These are phyloP conservation scores for Arabidopsis suecica DNA, from an alignment of 345 rosid genomes.

Conservation along the genomic window DNA sequence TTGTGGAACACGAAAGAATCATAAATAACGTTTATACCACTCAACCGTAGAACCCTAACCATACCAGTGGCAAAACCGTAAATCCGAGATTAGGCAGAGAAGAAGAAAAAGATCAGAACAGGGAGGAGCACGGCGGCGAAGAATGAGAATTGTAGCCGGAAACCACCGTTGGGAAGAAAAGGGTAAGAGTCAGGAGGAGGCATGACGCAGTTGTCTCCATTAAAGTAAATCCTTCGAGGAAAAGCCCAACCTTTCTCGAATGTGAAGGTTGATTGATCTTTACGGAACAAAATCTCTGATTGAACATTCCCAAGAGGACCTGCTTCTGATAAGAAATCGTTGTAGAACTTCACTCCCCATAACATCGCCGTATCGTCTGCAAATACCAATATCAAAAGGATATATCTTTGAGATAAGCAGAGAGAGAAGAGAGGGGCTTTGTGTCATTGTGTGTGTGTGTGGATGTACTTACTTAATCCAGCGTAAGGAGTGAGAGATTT, in stretches of 20 bases:
- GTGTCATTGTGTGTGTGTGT: not conserved
- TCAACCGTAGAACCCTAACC: constrained; percentile 26
- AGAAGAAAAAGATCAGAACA: constrained; percentile 32
- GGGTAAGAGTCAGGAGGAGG: constrained; percentile 94
- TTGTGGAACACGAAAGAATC: constrained; percentile 27
- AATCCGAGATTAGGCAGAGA: constrained; percentile 20
- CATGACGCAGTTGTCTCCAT: constrained; percentile 94
- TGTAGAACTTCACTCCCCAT: constrained; percentile 88
- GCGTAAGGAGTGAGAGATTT: constrained; percentile 78
- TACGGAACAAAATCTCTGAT: constrained; percentile 81
- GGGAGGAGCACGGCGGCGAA: constrained; percentile 39
- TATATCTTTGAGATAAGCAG: constrained; percentile 7
- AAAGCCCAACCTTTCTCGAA: constrained; percentile 96
- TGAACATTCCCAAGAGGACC: constrained; percentile 87
- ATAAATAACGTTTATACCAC: constrained; percentile 40
- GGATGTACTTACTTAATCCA: constrained; percentile 63
- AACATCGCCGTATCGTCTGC: constrained; percentile 93
- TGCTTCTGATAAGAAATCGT: constrained; percentile 82
- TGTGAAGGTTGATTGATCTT: constrained; percentile 73
- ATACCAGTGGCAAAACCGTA: constrained; percentile 37
- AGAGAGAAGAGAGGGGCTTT: constrained; percentile 12
- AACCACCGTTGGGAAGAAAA: constrained; percentile 71
- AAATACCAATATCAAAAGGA: not conserved
- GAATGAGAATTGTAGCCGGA: constrained; percentile 44
- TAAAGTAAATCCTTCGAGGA: constrained; percentile 82